Conservation (phyloP, 2,329 filamentous ascomycete species). For the Colletotrichum abscissum region DNA sequence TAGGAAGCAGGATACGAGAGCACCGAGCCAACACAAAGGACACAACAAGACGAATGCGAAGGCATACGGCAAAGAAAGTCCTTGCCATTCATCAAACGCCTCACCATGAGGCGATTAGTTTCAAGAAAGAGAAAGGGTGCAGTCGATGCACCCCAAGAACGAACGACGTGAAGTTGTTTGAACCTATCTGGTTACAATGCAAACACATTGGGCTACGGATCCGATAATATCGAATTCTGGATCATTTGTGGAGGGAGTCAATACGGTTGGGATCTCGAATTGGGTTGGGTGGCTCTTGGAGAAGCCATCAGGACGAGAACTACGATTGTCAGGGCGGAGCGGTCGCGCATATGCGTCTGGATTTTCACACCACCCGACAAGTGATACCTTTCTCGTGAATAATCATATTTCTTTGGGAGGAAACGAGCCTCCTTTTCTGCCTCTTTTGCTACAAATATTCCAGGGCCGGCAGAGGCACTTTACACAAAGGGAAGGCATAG, state of each 20-base stretch:
- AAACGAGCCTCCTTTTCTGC: constrained; percentile 16
- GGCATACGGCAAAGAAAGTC: background rate
- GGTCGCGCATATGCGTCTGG: constrained; percentile 7
- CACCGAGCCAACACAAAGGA: background rate
- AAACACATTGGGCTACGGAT: constrained; percentile 8
- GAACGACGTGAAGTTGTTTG: background rate
- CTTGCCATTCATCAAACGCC: background rate
- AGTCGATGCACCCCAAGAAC: background rate
- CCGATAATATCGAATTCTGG: constrained; percentile 17
- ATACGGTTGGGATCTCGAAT: constrained; percentile 14
- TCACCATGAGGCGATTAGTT: background rate
- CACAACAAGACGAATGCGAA: background rate
- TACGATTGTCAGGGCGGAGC: background rate
- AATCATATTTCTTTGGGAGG: constrained; percentile 32
- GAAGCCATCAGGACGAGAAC: constrained; percentile 13
- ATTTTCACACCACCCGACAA: constrained; percentile 1
- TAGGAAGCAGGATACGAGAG: constrained; percentile 15
- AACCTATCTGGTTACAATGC: background rate
- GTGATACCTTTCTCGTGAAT: constrained; percentile 33
- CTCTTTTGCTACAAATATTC: constrained; percentile 15
- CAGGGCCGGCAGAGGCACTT: constrained; percentile 7
- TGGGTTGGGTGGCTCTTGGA: constrained; percentile 19
- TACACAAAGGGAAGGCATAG: constrained; percentile 17
- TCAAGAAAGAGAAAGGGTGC: background rate
- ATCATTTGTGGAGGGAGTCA: constrained; percentile 5